Percentiles rank a stretch among this genome's conserved stretches.
These are phyloP conservation scores for Graphilbum sp. DNA, from an alignment of 2,329 filamentous ascomycete species.

Conservation along the genomic window DNA sequence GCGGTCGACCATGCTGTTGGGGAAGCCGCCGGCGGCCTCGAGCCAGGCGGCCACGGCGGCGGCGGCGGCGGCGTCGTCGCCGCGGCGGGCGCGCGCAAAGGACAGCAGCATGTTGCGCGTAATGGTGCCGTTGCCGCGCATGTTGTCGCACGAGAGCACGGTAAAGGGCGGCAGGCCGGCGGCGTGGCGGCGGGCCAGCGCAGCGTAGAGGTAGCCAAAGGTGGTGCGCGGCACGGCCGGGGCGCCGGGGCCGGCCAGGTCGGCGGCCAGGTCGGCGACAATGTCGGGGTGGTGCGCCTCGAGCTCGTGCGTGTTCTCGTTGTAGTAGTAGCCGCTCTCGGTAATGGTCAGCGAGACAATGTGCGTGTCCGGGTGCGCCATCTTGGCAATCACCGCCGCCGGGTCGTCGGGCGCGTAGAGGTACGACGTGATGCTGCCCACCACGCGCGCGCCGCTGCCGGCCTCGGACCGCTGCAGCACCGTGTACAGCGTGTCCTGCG, in stretches of 20 bases:
- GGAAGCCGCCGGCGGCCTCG: slow-evolving; percentile 28
- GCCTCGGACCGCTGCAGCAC: slow-evolving; percentile 35
- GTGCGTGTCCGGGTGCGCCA: slow-evolving; percentile 35
- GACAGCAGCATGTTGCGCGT: slow-evolving; percentile 33
- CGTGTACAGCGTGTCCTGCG: slow-evolving; percentile 36
- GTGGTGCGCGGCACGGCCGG: slow-evolving; percentile 23
- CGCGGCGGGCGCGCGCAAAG: slow-evolving; percentile 29
- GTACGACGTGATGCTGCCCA: slow-evolving; percentile 36
- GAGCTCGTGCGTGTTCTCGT: slow-evolving; percentile 39
- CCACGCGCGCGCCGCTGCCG: slow-evolving; percentile 28
- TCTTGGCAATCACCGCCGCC: slow-evolving; percentile 35
- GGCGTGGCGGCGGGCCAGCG: slow-evolving; percentile 26
- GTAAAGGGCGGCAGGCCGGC: slow-evolving; percentile 34
- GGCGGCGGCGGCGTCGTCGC: slow-evolving; percentile 28
- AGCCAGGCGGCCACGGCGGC: slow-evolving; percentile 33
- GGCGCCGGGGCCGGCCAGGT: slow-evolving; percentile 23
- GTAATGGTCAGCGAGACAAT: slow-evolving; percentile 40
- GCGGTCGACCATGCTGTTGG: slow-evolving; percentile 39
- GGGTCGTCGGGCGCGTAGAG: slow-evolving; percentile 34
- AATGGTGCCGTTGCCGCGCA: slow-evolving; percentile 39
- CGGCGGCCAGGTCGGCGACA: slow-evolving; percentile 24
- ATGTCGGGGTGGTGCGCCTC: slow-evolving; percentile 31
- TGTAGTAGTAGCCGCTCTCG: slow-evolving; percentile 40
- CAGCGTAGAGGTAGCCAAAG: slow-evolving; percentile 36
- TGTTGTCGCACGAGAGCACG: slow-evolving; percentile 38